phyloP scores from a whole-genome alignment of 192 early-diverging fungal genomes.

The Spinellus fusiger region DNA sequence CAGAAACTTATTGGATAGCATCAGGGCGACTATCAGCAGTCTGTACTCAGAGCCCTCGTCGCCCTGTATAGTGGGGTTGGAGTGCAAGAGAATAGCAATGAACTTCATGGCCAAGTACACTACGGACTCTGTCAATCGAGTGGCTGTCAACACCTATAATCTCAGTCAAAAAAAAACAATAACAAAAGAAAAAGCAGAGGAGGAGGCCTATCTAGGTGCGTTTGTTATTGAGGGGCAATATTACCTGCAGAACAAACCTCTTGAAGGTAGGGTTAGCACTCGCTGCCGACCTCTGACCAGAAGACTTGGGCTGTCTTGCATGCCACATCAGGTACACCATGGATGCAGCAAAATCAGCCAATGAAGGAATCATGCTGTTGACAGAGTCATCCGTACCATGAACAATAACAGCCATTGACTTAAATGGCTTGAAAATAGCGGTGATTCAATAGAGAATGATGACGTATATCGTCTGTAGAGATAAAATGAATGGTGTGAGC shows the following conservation, averaged over 20 bases:
- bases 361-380: background rate
- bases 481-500: no score
- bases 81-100: constrained; percentile 37
- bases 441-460: no score
- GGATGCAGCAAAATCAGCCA: constrained; percentile 51
- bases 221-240: background rate
- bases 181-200: background rate
- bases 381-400: background rate
- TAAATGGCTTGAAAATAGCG: no score
- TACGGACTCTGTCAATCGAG: constrained; percentile 41
- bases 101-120: constrained; percentile 46
- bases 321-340: constrained; percentile 52
- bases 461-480: no score
- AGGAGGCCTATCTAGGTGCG: background rate
- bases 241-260: constrained; percentile 34
- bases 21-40: constrained; percentile 47
- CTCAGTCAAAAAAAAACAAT: constrained; percentile 23
- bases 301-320: constrained; percentile 23
- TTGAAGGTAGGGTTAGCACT: constrained; percentile 34
- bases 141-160: constrained; percentile 40
- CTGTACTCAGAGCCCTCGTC: constrained; percentile 52
- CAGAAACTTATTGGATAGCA: constrained; percentile 74
- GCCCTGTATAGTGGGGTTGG: constrained; percentile 36
- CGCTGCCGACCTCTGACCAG: background rate
- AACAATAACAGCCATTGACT: background rate